Evolutionary conservation across 352 stramenopile genomes (phyloP), one percentile per base, ranked within the genome.

Genomic region (Phytophthora tentaculata): DNA sequence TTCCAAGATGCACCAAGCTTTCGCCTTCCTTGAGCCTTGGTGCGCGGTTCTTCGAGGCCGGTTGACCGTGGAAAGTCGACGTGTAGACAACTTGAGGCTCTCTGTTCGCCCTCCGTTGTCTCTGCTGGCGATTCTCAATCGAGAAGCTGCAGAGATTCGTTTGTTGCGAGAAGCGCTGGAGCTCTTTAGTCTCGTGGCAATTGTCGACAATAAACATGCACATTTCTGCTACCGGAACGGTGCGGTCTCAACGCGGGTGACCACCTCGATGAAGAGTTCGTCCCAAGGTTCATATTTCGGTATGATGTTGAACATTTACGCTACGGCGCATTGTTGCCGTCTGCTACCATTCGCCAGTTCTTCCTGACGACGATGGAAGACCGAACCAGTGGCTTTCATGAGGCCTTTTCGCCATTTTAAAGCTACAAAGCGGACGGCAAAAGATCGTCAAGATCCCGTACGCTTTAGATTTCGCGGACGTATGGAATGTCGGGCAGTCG

Each of bases 101-200:
- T 61, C 58, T 12, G 57, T 79, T 35, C 71, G 67, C 16, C 44
- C 60, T 45, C 57, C 67, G 12, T 49, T 57, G 35, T 67, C 71
- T 5, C 32, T 70, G n/a, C 60, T 76, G 47, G 53, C 62, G 5
- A 24, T 61, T 50, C 24, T 61, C 14, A 66, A 71, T 24, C 61
- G 56, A 5, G 54, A 74, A 61, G 61, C 61, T 29, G 44, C 23
- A 4, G 56, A 74, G 14, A 23, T 74, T 55, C 67, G 67, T 52
- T 37, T 64, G 26, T 14, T 76, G 20, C 56, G 73, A 19, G 76
- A 83, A 50, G 76, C 65, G 19, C 61, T 81, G 37, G 69, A 83
- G 56, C 58, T 83, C n/a, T 58, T 83, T 24, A 74, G 59, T 61
- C 63, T 83, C 13, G 66, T 83, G 41, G 69, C 69, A 3, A 39